A percentile compares a stretch with the other conserved stretches of the same genome.
These are phyloP conservation scores for Candida glucosophila DNA, from an alignment of 1,139 yeast genomes.

Conservation along the genomic window DNA sequence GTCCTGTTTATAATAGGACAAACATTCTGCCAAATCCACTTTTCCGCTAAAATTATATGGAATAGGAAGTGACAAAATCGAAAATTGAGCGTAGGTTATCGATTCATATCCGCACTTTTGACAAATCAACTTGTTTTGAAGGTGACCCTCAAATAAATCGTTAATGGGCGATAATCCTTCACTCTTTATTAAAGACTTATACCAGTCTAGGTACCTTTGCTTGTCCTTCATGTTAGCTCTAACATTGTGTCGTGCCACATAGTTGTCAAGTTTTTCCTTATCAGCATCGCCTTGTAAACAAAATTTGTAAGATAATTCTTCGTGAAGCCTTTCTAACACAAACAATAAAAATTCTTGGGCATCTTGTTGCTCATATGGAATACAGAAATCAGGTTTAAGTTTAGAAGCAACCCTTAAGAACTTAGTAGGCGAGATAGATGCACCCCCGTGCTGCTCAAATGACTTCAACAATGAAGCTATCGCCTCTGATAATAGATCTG, in stretches of 20 bases:
- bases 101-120: conserved; percentile 55
- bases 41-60: conserved; percentile 30
- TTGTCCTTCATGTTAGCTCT: conserved; percentile 23
- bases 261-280: conserved; percentile 12
- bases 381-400: conserved; percentile 55
- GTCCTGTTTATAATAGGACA: conserved; percentile 57
- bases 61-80: conserved; percentile 59
- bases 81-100: conserved; percentile 50
- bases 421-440: conserved; percentile 56
- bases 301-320: conserved; percentile 39
- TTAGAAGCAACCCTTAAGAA: conserved; percentile 47
- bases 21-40: conserved; percentile 51
- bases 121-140: conserved; percentile 56
- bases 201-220: conserved; percentile 56
- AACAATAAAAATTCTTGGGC: conserved; percentile 68
- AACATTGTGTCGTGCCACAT: conserved; percentile 25
- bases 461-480: conserved; percentile 31
- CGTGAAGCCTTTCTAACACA: conserved; percentile 59
- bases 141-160: conserved; percentile 58
- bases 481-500: conserved; percentile 39
- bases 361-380: conserved; percentile 72
- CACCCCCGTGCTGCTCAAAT: conserved; percentile 48
- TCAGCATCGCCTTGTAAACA: no score
- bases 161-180: conserved; percentile 64
- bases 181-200: conserved; percentile 34